A percentile compares a stretch with the other conserved stretches of the same genome.
These are phyloP conservation scores for Colletotrichum sp. DNA, from an alignment of 2,329 filamentous ascomycete genomes.

Conservation along the genomic window DNA sequence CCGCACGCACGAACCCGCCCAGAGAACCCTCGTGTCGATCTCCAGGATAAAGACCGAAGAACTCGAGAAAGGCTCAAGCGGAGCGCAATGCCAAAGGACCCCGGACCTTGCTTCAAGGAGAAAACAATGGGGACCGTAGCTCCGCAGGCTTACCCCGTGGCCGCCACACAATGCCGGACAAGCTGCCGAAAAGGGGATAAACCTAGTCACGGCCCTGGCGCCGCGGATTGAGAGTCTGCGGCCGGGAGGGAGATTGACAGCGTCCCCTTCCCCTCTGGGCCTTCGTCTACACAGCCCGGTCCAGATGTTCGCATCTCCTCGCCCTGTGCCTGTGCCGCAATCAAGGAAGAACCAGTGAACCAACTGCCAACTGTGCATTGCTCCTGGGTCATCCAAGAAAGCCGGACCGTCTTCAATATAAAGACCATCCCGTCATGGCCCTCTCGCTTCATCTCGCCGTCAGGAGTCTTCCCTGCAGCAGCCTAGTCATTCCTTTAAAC, in stretches of 20 bases:
- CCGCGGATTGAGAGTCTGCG: neutral
- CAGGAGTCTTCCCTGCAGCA: conserved; percentile 19
- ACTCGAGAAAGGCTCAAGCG: neutral
- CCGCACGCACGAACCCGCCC: neutral
- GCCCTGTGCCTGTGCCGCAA: neutral
- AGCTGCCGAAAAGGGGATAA: conserved; percentile 5
- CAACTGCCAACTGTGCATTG: neutral
- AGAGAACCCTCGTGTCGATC: conserved; percentile 17
- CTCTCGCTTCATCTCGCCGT: neutral
- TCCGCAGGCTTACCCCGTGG: conserved; percentile 4
- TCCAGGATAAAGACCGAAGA: neutral
- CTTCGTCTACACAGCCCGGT: neutral
- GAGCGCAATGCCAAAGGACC: neutral
- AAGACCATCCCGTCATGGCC: conserved; percentile 11
- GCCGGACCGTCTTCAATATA: conserved; percentile 3
- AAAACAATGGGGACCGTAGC: neutral
- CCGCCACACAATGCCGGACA: neutral
- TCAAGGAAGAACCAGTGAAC: neutral
- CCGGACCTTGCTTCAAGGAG: conserved; percentile 9
- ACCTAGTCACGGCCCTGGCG: neutral
- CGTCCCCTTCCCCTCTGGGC: neutral
- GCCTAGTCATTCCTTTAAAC: conserved; percentile 16
- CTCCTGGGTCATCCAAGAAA: neutral
- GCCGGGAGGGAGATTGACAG: conserved; percentile 5
- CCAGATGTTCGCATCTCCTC: neutral